phyloP scores from a whole-genome alignment of 345 rosid species.

The Euclidium syriacum region DNA sequence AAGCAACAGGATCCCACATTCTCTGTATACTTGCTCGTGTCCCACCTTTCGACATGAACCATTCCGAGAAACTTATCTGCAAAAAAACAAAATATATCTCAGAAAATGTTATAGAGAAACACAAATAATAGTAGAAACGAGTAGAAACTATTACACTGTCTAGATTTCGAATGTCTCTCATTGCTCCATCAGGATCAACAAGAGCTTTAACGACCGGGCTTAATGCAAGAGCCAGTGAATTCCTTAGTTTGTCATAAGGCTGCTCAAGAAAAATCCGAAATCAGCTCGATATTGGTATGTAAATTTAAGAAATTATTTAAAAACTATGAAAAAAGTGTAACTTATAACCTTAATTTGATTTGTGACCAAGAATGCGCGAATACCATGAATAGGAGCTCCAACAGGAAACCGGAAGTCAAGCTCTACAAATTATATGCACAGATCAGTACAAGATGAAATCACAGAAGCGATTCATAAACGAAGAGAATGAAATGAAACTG shows the following conservation, averaged over 20 bases:
- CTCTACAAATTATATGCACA: constrained; percentile 44
- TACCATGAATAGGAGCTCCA: constrained; percentile 98
- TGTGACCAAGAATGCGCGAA: constrained; percentile 74
- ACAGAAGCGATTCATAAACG: background rate
- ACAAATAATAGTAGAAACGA: background rate
- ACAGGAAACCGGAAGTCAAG: constrained; percentile 90
- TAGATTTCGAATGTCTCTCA: constrained; percentile 78
- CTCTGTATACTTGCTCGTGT: constrained; percentile 81
- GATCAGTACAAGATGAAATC: background rate
- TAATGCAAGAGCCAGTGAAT: constrained; percentile 86
- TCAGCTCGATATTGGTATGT: background rate
- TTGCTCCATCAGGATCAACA: constrained; percentile 82
- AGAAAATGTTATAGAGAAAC: background rate
- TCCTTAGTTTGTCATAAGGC: constrained; percentile 93
- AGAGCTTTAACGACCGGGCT: constrained; percentile 97
- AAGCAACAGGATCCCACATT: constrained; percentile 99
- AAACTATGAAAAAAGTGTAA: background rate
- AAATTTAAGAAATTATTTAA: background rate
- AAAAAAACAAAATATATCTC: constrained; percentile 11
- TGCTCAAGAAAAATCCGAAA: constrained; percentile 22
- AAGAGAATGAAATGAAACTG: background rate
- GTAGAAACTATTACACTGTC: constrained; percentile 58
- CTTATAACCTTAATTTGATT: constrained; percentile 74
- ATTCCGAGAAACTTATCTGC: constrained; percentile 96
- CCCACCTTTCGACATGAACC: constrained; percentile 98